Evolutionary conservation across 2,329 filamentous ascomycete species (phyloP).

Genomic region (Botrytis cinerea): DNA sequence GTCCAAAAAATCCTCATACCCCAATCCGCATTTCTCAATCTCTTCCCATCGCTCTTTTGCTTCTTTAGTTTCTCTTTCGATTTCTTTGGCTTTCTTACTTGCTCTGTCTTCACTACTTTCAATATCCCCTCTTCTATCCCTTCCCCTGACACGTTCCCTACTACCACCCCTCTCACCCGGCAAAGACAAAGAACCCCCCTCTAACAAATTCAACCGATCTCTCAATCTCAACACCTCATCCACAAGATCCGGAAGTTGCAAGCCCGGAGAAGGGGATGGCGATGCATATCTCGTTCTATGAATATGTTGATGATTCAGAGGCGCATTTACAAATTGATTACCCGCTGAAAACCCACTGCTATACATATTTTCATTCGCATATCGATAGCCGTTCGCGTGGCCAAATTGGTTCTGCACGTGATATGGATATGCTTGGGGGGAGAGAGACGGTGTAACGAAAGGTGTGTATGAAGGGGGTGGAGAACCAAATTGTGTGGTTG

Average conservation of each 20-base stretch:
- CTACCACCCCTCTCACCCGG: background rate
- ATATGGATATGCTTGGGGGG: background rate
- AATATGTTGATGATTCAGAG: background rate
- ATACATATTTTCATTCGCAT: conserved; percentile 24
- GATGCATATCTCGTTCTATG: background rate
- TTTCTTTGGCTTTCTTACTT: background rate
- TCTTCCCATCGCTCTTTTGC: background rate
- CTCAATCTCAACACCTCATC: background rate
- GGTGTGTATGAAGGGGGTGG: background rate
- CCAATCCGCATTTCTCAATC: background rate
- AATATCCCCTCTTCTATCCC: background rate
- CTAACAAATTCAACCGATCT: conserved; percentile 6
- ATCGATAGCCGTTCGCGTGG: background rate
- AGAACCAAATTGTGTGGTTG: background rate
- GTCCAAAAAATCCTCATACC: background rate
- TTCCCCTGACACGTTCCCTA: too few species aligned
- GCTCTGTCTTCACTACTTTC: background rate
- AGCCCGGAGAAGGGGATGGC: background rate
- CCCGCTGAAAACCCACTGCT: background rate
- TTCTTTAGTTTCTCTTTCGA: background rate
- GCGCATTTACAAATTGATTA: background rate
- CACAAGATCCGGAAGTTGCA: background rate
- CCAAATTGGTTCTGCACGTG: background rate
- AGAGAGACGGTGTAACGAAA: background rate
- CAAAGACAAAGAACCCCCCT: background rate